Base-by-base conservation (phyloP, 805 yeast genomes). In the Yarrowia porcina region DNA sequence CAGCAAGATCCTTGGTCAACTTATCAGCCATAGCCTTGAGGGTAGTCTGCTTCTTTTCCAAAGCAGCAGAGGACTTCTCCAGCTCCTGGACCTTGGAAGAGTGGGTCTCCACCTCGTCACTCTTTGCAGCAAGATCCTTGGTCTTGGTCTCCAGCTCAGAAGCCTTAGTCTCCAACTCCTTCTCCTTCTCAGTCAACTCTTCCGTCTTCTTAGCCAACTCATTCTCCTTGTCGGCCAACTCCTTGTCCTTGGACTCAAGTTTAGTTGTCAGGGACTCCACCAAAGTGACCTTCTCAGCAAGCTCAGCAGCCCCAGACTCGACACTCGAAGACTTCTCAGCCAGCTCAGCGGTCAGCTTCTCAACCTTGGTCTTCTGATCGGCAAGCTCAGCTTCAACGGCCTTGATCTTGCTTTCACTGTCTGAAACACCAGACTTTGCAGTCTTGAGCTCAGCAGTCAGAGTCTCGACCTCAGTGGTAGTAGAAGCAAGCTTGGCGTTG, bases 331-430 rank as follows among this genome's bases (percentile, higher is more conserved):
- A 25, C 18, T 38, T 38, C 32, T 20, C 47, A n/a, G 42, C 42
- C 15, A 36, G 20, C 25, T 41, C 61, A 1, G 27, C 38, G 3
- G 49, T 21, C 35, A 49, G 32, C n/a, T 20, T 15, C 25, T 32
- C 56, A 7, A 61, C 32, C 30, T 63, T 47, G 27, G 18, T 7
- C 57, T 42, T 54, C 25, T 41, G 41, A 12, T 63, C 54, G 5
- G 66, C 41, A 32, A 41, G 36, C 27, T 64, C 63, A 12, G 65
- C 21, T 17, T 56, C 41, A 3, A 32, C 20, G 30, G 42, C 25
- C 27, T 17, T 45, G 42, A 32, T 61, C 47, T 30, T 64, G 61
- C 63, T 63, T 35, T 63, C 61, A 2, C 61, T 64, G 39, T 65
- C 65, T 8, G 44, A 30, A 35, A 21, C 59, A 12, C 28, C 42